Conservation (phyloP, 2,329 filamentous ascomycete species). For the Penicillium capsulatum region DNA sequence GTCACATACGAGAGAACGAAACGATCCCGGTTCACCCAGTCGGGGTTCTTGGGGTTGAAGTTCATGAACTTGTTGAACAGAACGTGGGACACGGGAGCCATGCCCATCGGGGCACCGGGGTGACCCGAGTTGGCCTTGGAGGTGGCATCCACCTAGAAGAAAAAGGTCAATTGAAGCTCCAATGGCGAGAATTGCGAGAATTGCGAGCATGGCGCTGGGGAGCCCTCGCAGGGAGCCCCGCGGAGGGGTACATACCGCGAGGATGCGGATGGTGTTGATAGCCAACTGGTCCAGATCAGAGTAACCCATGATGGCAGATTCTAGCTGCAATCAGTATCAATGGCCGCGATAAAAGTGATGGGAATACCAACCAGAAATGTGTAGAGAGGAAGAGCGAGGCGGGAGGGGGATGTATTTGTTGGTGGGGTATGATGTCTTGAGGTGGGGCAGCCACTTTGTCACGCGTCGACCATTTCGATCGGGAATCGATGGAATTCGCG, state of each 20-base stretch:
- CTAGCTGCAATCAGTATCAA: constrained; percentile 20
- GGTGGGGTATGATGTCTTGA: constrained; percentile 34
- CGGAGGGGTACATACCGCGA: constrained; percentile 68
- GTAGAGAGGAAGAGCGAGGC: constrained; percentile 7
- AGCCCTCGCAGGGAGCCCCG: no score
- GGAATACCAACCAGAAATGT: background rate
- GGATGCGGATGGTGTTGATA: constrained; percentile 95
- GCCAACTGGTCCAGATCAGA: constrained; percentile 80
- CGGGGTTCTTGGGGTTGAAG: constrained; percentile 99
- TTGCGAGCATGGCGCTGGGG: no score
- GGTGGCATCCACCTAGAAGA: constrained; percentile 97
- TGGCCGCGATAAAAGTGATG: background rate
- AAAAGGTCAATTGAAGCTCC: constrained; percentile 7
- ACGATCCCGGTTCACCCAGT: constrained; percentile 95
- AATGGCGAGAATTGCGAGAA: no score
- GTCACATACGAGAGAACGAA: constrained; percentile 94
- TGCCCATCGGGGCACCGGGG: constrained; percentile 94
- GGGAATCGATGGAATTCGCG: no score
- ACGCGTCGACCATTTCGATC: no score
- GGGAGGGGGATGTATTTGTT: constrained; percentile 27
- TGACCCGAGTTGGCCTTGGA: constrained; percentile 94
- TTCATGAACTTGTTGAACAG: constrained; percentile 99
- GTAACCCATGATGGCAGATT: constrained; percentile 70
- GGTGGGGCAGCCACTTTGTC: constrained; percentile 19
- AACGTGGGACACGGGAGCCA: constrained; percentile 94